phyloP scores from a whole-genome alignment of 495 filamentous ascomycete species.

The Chaetomium fimeti region DNA sequence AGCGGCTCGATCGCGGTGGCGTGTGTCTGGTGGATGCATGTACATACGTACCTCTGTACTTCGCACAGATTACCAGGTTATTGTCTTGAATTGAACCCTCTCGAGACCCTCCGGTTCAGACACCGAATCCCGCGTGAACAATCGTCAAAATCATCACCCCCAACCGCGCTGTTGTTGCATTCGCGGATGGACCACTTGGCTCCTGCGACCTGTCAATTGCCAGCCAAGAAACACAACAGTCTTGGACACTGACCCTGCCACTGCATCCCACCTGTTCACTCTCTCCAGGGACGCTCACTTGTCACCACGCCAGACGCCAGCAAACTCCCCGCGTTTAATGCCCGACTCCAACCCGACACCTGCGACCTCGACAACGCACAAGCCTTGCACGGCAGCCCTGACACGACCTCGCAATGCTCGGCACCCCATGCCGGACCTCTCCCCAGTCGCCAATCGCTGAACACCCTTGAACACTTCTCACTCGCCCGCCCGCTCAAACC shows the following conservation, averaged over 20 bases:
- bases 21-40: not conserved
- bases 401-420: constrained; percentile 17
- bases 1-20: not conserved
- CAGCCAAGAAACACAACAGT: not conserved
- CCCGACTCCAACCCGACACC: constrained; percentile 37
- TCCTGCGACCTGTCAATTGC: constrained; percentile 21
- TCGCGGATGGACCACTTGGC: constrained; percentile 1
- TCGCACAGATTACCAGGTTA: too few species aligned
- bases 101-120: not conserved
- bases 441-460: constrained; percentile 28
- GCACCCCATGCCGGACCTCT: constrained; percentile 18
- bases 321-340: constrained; percentile 41
- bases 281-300: constrained; percentile 13
- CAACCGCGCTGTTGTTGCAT: not conserved
- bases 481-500: constrained; percentile 28
- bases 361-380: constrained; percentile 24
- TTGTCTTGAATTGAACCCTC: not conserved
- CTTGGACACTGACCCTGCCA: constrained; percentile 6
- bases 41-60: not conserved
- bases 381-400: constrained; percentile 27
- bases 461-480: not conserved
- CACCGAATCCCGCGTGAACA: constrained; percentile 10
- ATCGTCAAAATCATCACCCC: not conserved
- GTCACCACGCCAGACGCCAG: constrained; percentile 26
- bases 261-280: constrained; percentile 24